Conservation (phyloP, 2,329 filamentous ascomycete genomes). For the Colletotrichum tabaci region DNA sequence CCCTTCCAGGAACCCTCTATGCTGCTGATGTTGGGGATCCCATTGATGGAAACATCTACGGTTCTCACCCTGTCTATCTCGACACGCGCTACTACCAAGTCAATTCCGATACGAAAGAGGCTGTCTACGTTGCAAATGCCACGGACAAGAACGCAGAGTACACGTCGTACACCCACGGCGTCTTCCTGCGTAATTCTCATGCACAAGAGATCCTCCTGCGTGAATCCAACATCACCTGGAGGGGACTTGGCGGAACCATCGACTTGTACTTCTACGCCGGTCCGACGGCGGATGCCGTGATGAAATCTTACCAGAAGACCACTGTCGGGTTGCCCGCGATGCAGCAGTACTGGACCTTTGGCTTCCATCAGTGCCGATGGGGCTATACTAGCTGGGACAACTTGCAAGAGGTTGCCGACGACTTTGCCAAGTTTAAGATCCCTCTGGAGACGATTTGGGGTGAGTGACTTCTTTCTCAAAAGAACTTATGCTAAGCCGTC, state of each 20-base stretch:
- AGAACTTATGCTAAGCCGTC: constrained; percentile 19
- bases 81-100: constrained; percentile 84
- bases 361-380: constrained; percentile 88
- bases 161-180: constrained; percentile 79
- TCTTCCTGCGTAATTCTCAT: constrained; percentile 84
- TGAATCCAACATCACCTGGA: constrained; percentile 78
- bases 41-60: constrained; percentile 80
- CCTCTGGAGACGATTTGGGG: constrained; percentile 82
- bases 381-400: constrained; percentile 83
- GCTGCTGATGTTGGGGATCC: constrained; percentile 78
- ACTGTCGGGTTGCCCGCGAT: constrained; percentile 80
- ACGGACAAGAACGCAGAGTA: constrained; percentile 65
- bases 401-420: constrained; percentile 76
- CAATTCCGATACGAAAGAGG: constrained; percentile 60
- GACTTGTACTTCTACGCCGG: constrained; percentile 87
- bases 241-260: constrained; percentile 81
- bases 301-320: constrained; percentile 77
- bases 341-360: constrained; percentile 87
- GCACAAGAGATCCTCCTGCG: constrained; percentile 80
- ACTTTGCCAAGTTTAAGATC: constrained; percentile 75
- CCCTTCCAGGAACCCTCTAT: constrained; percentile 62
- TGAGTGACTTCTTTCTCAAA: not conserved
- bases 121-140: constrained; percentile 69
- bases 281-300: constrained; percentile 77
- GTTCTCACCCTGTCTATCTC: constrained; percentile 83